Conservation (phyloP, 352 stramenopile species). For the Phytophthora capsici region DNA sequence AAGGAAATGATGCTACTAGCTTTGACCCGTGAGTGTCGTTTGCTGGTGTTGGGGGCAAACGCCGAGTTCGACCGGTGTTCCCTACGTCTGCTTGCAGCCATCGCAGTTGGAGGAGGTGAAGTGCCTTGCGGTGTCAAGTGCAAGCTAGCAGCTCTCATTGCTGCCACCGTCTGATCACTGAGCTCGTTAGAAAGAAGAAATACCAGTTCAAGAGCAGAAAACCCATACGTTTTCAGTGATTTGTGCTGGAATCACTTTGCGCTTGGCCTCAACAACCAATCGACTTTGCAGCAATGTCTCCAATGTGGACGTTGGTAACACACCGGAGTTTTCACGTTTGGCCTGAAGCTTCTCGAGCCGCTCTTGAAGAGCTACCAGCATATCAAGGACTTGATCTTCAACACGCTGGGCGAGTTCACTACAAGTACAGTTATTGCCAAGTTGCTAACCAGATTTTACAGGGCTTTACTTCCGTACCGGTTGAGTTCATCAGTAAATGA, state of each 20-base stretch:
- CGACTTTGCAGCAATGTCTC: conserved; percentile 59
- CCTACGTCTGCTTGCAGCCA: conserved; percentile 1
- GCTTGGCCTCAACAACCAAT: conserved; percentile 72
- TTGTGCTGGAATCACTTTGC: conserved; percentile 48
- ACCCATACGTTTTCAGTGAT: conserved; percentile 52
- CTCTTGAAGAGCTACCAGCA: conserved; percentile 47
- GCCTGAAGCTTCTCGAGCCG: conserved; percentile 52
- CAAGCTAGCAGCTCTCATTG: conserved; percentile 45
- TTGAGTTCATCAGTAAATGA: conserved; percentile 62
- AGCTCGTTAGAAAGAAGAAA: background rate
- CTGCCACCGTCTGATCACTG: conserved; percentile 44
- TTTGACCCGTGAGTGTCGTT: conserved; percentile 19
- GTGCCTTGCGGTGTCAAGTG: conserved; percentile 21
- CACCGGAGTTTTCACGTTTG: conserved; percentile 47
- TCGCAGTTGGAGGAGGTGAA: background rate
- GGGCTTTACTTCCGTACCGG: conserved; percentile 20
- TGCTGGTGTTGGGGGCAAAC: background rate
- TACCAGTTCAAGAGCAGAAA: background rate
- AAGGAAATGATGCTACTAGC: conserved; percentile 35
- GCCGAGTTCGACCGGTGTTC: conserved; percentile 20
- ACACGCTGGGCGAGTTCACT: conserved; percentile 51
- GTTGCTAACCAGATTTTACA: background rate
- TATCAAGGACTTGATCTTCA: conserved; percentile 44
- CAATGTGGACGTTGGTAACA: conserved; percentile 49
- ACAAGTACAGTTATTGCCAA: background rate